Evolutionary conservation across 192 early-diverging fungal genomes (phyloP).

Genomic region (Coemansia sp.): DNA sequence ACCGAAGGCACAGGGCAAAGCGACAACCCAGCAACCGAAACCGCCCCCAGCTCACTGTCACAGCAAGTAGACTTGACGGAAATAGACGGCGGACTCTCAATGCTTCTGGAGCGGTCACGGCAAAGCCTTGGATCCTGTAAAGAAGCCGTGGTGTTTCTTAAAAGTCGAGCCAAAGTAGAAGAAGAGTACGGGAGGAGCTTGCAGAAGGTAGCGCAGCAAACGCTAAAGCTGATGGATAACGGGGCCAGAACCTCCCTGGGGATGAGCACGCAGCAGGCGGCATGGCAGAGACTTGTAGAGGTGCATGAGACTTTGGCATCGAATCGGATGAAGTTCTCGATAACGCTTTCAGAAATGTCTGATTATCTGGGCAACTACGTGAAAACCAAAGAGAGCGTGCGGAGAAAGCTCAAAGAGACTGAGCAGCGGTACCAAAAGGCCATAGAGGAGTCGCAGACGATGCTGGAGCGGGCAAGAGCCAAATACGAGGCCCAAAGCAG

Average conservation of each 20-base stretch:
- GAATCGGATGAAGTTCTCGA: conserved; percentile 74
- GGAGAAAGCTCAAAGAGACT: conserved; percentile 73
- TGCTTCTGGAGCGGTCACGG: conserved; percentile 48
- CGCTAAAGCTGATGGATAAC: conserved; percentile 58
- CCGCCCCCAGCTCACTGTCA: too few species aligned
- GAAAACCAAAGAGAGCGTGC: conserved; percentile 45
- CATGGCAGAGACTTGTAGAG: conserved; percentile 73
- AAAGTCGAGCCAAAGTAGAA: conserved; percentile 85
- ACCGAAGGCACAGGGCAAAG: too few species aligned
- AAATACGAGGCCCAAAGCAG: conserved; percentile 78
- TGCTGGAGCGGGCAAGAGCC: conserved; percentile 79
- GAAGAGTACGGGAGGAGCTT: conserved; percentile 84
- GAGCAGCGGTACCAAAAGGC: conserved; percentile 70
- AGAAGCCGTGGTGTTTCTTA: conserved; percentile 74
- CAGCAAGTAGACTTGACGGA: conserved; percentile 53
- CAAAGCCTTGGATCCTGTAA: conserved; percentile 50
- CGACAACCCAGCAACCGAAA: too few species aligned
- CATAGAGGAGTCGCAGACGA: conserved; percentile 72
- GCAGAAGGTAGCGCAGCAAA: conserved; percentile 68
- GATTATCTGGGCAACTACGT: conserved; percentile 69
- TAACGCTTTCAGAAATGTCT: conserved; percentile 66
- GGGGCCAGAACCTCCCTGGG: conserved; percentile 32
- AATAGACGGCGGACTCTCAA: conserved; percentile 44
- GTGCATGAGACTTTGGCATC: conserved; percentile 83
- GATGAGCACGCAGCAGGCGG: conserved; percentile 66